Base-by-base conservation (phyloP, 805 yeast genomes). In the Candida ficus region DNA sequence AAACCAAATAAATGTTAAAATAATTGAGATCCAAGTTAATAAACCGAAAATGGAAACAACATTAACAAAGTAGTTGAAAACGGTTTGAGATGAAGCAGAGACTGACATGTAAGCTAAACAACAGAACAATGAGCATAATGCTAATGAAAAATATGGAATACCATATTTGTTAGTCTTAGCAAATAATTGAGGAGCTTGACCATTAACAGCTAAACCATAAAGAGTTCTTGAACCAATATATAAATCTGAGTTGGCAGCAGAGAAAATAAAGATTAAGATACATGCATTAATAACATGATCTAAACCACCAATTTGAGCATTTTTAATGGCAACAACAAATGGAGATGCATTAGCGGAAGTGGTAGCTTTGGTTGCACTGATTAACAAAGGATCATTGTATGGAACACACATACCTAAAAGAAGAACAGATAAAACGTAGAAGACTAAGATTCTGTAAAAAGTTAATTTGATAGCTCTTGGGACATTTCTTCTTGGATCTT, bases 221-320 rank as follows among this genome's bases (percentile, higher is more conserved):
- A 82, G 64, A 10, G 84, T 77, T 71, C 95, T 74, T 17, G 93
- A 77, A 22, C 85, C 84, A 57, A 80, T 79, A 63, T 83, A 83
- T 54, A 85, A 68, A 62, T 81, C 89, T 2, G 89, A 81, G 64
- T 84, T 86, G 10, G 85, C 80, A 34, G 95, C 95, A 10, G 91
- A 83, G 57, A 85, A 75, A 43, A 86, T 89, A 48, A 85, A 83
- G 30, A 84, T 62, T 55, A 88, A 62, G 49, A 88, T 82, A 59
- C 86, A 79, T 3, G 81, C 91, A 59, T 88, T 88, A 54, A 88
- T 68, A 36, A 88, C 71, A 50, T 81, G 83, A 29, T 89, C 89
- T 46, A 87, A 65, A 1, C 77, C 90, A 8, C 58, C 53, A 46
- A 86, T 84, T 16, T 70, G 61, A 14, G 88, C 84, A 49, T 73